Conservation (phyloP, 225 moss, liverwort and hornwort species). For the Anthoceros angustus region DNA sequence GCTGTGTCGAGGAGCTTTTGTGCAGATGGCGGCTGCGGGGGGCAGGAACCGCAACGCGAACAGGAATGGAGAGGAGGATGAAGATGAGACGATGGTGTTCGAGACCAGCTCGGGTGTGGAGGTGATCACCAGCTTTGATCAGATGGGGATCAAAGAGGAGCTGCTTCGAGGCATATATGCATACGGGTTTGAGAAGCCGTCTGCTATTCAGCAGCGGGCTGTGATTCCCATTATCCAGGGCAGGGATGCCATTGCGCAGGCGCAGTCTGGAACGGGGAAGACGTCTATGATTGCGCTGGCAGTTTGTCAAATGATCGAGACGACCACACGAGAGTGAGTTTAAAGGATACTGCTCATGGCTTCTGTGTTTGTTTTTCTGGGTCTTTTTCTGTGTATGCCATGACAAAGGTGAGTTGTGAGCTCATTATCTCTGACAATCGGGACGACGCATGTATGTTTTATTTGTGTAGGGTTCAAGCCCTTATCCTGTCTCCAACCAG, state of each 20-base stretch:
- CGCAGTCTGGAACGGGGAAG: slow-evolving; percentile 83
- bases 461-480: slow-evolving; percentile 50
- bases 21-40: not conserved
- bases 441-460: not conserved
- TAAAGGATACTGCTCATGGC: not conserved
- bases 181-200: slow-evolving; percentile 75
- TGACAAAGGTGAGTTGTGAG: not conserved
- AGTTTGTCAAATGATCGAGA: slow-evolving; percentile 76
- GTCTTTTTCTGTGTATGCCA: not conserved
- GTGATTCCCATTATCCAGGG: slow-evolving; percentile 90
- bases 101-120: slow-evolving; percentile 77
- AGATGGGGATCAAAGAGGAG: slow-evolving; percentile 75
- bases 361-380: not conserved
- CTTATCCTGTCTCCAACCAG: slow-evolving; percentile 71
- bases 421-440: too few species aligned
- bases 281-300: slow-evolving; percentile 82
- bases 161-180: slow-evolving; percentile 72
- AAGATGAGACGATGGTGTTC: slow-evolving; percentile 66
- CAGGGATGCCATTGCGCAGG: slow-evolving; percentile 80
- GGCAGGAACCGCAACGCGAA: slow-evolving; percentile 35
- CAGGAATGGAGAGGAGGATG: slow-evolving; percentile 38
- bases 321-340: slow-evolving; percentile 63
- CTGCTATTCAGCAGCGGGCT: slow-evolving; percentile 75
- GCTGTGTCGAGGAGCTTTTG: not conserved
- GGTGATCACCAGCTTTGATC: slow-evolving; percentile 70